Evolutionary conservation across 1,284 basidiomycete species (phyloP).

Genomic region (Ustilago tritici): DNA sequence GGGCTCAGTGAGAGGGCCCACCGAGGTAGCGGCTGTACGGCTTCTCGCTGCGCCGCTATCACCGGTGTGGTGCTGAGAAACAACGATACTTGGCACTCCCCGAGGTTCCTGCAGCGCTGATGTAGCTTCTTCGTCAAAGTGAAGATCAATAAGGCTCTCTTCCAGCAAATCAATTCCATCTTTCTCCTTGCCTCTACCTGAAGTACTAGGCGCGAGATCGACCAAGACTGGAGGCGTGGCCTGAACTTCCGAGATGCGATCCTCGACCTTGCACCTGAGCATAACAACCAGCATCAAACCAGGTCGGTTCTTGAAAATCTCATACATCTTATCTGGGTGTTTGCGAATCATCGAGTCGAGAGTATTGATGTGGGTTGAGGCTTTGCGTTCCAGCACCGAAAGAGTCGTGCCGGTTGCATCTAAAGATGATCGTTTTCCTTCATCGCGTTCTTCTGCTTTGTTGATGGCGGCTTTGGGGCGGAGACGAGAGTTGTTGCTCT

Average conservation of each 20-base stretch:
- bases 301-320: conserved; percentile 18
- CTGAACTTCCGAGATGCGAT: conserved; percentile 15
- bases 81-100: conserved; percentile 20
- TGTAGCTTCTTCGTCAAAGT: conserved; percentile 18
- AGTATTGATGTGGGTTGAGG: conserved; percentile 22
- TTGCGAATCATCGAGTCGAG: conserved; percentile 28
- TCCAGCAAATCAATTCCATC: conserved; percentile 15
- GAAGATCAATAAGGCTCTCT: conserved; percentile 27
- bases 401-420: conserved; percentile 25
- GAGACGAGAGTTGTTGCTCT: neutral
- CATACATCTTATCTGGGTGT: conserved; percentile 33
- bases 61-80: conserved; percentile 26
- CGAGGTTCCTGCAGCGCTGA: neutral
- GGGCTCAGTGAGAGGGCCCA: neutral
- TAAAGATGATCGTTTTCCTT: conserved; percentile 14
- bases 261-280: conserved; percentile 32
- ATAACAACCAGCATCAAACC: conserved; percentile 32
- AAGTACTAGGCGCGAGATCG: conserved; percentile 1
- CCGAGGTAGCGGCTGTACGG: neutral
- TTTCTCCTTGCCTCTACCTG: neutral
- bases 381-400: conserved; percentile 27
- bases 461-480: neutral
- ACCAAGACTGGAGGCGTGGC: neutral
- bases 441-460: neutral
- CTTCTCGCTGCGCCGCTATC: neutral